Base-by-base conservation (phyloP, 2,329 filamentous ascomycete species). In the Aspergillus unguis region DNA sequence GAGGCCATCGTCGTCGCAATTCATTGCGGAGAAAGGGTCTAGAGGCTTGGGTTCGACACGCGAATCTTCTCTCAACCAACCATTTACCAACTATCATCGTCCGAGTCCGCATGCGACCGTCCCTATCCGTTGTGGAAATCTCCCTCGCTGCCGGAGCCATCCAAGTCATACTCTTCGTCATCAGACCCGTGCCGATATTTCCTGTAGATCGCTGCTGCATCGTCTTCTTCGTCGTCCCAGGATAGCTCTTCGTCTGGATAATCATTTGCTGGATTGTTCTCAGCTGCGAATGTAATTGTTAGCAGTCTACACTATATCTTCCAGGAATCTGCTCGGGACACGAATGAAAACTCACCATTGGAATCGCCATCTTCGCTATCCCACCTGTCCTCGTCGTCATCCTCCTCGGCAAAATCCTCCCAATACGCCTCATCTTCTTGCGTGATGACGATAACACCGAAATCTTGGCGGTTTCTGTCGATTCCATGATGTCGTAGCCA, bases 341-440 rank as follows among this genome's bases (percentile, higher is more conserved):
- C 6, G 35, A 36, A 28, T 3, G 23, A 7, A 17, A 2, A 23
- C 68, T 61, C 64, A 78, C 77, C 80, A 63, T 86, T 85, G 35
- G 82, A 82, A 58, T 85, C 82, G 27, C 82, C 81, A 56, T 85
- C 82, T 53, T 85, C 83, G 32, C 77, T 82, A 56, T 83, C 77
- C 71, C 78, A 82, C 42, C 78, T 75, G 40, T 74, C 78, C 43
- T 77, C 75, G 42, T 79, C 80, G 11, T 79, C 76, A 10, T 80
- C 77, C n/a, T 79, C 75, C 51, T 76, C 75, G 4, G 77, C 73
- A 62, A 81, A 81, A 26, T 74, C 70, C 53, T 82, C 78, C 83
- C 82, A 85, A 48, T 80, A 75, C 38, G 80, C 74, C 58, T 83
- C 67, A 42, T 74, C 70, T 53, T 75, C 70, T 3, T 66, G 60